phyloP scores from a whole-genome alignment of 2,329 filamentous ascomycete species.

The Cladosporium cucumerinum region DNA sequence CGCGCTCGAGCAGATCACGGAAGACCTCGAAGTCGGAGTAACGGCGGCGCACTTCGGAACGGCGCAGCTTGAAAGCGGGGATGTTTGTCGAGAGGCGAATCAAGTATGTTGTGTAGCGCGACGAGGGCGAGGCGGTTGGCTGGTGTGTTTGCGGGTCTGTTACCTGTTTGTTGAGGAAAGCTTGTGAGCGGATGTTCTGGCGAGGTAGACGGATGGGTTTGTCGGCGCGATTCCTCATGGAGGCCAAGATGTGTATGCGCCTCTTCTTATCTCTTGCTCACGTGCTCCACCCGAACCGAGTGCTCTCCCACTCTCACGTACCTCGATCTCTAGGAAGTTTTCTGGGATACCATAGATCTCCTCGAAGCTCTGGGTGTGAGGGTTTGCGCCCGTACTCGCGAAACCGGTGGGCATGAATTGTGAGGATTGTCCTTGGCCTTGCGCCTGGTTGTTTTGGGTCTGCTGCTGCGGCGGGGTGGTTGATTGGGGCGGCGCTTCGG shows the following conservation, averaged over 20 bases:
- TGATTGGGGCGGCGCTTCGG: conserved; percentile 21
- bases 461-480: conserved; percentile 17
- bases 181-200: neutral
- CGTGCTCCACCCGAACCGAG: neutral
- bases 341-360: conserved; percentile 98
- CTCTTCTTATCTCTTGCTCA: neutral
- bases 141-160: conserved; percentile 92
- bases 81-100: conserved; percentile 98
- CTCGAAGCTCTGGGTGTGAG: conserved; percentile 76
- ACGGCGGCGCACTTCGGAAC: conserved; percentile 78
- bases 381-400: conserved; percentile 29
- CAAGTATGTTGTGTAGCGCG: conserved; percentile 95
- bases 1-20: conserved; percentile 93
- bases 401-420: conserved; percentile 31
- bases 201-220: neutral
- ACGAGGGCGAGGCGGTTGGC: conserved; percentile 57
- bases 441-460: neutral
- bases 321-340: conserved; percentile 98
- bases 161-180: conserved; percentile 55
- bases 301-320: conserved; percentile 39
- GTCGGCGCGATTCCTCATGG: neutral
- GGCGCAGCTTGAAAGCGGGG: conserved; percentile 92
- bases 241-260: neutral
- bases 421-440: conserved; percentile 12
- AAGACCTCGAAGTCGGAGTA: conserved; percentile 99